Evolutionary conservation across 2,329 filamentous ascomycete genomes (phyloP).

Genomic region (Colletotrichum sojae): DNA sequence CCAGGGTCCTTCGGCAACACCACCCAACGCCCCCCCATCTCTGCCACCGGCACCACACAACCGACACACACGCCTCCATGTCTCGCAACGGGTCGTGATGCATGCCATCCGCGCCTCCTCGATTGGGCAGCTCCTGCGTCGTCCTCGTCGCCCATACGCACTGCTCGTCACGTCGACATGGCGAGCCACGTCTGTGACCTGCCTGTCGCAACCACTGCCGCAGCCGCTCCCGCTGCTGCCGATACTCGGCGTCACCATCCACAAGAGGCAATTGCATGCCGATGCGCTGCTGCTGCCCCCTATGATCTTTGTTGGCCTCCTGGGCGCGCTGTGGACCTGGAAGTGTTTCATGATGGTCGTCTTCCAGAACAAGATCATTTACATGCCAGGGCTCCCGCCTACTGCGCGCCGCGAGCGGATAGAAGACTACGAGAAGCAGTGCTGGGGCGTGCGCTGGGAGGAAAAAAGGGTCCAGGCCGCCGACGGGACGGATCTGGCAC

Average conservation of each 20-base stretch:
- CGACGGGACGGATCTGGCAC: conserved; percentile 76
- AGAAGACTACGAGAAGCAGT: conserved; percentile 71
- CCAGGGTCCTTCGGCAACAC: conserved; percentile 19
- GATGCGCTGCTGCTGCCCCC: conserved; percentile 73
- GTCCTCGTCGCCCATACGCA: conserved; percentile 19
- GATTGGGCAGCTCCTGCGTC: conserved; percentile 41
- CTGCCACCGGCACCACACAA: conserved; percentile 17
- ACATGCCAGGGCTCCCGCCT: conserved; percentile 82
- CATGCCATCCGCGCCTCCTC: conserved; percentile 43
- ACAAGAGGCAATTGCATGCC: conserved; percentile 51
- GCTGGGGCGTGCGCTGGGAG: conserved; percentile 75
- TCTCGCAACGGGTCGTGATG: conserved; percentile 44
- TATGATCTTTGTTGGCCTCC: conserved; percentile 74
- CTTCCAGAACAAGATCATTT: conserved; percentile 87
- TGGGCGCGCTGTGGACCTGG: conserved; percentile 75
- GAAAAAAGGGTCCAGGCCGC: conserved; percentile 71
- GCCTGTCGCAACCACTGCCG: conserved; percentile 12
- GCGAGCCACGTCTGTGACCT: conserved; percentile 35
- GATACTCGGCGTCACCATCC: conserved; percentile 39
- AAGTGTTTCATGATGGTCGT: conserved; percentile 82
- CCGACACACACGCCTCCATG: conserved; percentile 28
- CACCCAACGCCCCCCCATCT: background rate
- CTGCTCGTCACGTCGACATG: conserved; percentile 20
- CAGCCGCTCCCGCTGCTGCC: conserved; percentile 35
- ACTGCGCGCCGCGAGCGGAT: conserved; percentile 78